These are phyloP conservation scores for Coffea canephora DNA, from an alignment of 257 asterid species.

Conservation along the genomic window DNA sequence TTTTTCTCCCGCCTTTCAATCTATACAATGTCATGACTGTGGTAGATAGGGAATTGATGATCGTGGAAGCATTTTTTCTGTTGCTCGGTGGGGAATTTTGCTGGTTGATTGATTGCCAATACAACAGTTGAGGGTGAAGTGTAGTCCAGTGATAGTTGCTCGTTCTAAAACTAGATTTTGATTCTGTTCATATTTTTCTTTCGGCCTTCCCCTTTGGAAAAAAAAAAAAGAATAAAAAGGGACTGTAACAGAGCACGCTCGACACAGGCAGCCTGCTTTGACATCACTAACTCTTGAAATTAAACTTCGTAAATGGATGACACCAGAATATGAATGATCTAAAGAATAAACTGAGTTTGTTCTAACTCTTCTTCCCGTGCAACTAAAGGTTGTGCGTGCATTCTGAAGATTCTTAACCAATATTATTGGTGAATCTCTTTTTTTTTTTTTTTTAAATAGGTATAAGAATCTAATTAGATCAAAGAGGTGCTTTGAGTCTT, in stretches of 20 bases:
- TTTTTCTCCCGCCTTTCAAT: background rate
- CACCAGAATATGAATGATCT: too few relatives aligned
- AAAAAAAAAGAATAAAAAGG: too few relatives aligned
- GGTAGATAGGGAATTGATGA: background rate
- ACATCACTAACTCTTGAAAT: background rate
- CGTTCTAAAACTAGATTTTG: background rate
- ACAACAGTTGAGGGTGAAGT: background rate
- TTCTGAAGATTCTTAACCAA: background rate
- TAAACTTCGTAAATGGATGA: background rate
- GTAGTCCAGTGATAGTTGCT: background rate
- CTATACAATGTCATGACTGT: conserved; percentile 2
- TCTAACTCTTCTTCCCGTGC: background rate
- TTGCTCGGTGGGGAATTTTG: background rate
- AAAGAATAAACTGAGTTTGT: too few relatives aligned
- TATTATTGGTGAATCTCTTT: too few relatives aligned
- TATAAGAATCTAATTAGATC: too few relatives aligned
- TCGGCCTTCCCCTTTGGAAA: background rate
- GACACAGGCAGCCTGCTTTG: background rate
- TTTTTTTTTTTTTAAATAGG: too few relatives aligned
- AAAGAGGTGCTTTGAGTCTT: too few relatives aligned
- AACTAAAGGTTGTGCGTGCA: background rate
- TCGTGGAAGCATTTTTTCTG: background rate
- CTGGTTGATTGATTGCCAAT: background rate
- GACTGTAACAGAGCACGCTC: too few relatives aligned
- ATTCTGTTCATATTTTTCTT: background rate